These are phyloP conservation scores for Uromyces viciae-fabae DNA, from an alignment of 1,284 basidiomycete genomes.

Conservation along the genomic window DNA sequence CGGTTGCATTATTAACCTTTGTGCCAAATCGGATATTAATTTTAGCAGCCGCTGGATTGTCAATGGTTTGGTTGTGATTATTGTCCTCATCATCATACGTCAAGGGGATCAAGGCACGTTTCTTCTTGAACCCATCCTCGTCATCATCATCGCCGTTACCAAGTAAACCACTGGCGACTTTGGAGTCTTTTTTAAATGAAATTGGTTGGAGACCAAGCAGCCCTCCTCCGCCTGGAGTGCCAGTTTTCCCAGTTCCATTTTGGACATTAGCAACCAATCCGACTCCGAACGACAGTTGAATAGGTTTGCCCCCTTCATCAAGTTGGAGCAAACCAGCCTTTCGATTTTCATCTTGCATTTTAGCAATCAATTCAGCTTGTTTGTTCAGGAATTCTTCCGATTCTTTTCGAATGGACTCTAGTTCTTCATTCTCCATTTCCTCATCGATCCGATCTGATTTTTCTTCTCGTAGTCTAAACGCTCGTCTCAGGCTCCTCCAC, in stretches of 20 bases:
- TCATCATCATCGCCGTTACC: constrained; percentile 53
- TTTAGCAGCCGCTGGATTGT: constrained; percentile 15
- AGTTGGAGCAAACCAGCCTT: constrained; percentile 44
- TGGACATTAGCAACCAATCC: constrained; percentile 2
- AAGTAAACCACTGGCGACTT: constrained; percentile 39
- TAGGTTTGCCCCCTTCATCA: constrained; percentile 46
- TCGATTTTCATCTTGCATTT: constrained; percentile 43
- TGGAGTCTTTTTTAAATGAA: constrained; percentile 46
- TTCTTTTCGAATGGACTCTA: constrained; percentile 50
- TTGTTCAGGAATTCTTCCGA: constrained; percentile 52
- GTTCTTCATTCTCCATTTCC: constrained; percentile 50
- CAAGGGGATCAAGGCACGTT: constrained; percentile 52
- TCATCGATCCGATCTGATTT: constrained; percentile 52
- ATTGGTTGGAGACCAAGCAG: constrained; percentile 48
- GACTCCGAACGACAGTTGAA: constrained; percentile 45
- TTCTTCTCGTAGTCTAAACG: constrained; percentile 50
- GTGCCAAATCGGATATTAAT: constrained; percentile 40
- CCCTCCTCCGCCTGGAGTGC: constrained; percentile 1
- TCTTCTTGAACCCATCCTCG: constrained; percentile 48
- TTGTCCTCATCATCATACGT: constrained; percentile 53
- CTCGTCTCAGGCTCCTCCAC: constrained; percentile 51
- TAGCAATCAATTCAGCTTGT: constrained; percentile 51
- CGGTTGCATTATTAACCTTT: neutral
- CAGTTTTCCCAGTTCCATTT: constrained; percentile 9
- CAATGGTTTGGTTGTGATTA: constrained; percentile 39